A percentile compares a stretch with the other conserved stretches of the same genome.
phyloP scores from a whole-genome alignment of 345 rosid genomes.

The Euphorbia tirucalli region DNA sequence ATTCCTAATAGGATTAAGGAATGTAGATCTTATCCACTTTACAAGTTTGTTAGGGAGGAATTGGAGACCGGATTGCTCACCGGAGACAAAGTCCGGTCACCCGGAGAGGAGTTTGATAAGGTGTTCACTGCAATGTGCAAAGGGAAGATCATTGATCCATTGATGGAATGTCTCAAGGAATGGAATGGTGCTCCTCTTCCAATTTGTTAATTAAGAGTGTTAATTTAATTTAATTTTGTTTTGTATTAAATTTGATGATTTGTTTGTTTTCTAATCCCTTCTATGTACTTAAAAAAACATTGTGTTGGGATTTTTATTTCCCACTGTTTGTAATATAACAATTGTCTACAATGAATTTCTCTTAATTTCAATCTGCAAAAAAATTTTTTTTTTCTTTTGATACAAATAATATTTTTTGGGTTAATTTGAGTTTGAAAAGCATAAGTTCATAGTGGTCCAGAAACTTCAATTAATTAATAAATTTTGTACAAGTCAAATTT shows the following conservation, averaged over 20 bases:
- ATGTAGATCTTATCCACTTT: constrained; percentile 70
- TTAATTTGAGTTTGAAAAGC: no score
- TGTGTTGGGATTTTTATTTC: background rate
- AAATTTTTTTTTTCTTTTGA: background rate
- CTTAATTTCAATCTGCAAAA: background rate
- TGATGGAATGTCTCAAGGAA: constrained; percentile 59
- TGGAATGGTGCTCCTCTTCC: constrained; percentile 69
- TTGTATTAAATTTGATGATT: background rate
- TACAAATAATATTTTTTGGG: no score
- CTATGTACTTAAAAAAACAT: background rate
- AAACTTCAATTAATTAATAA: no score
- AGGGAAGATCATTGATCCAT: constrained; percentile 72
- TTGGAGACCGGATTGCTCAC: constrained; percentile 48
- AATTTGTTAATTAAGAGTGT: constrained; percentile 8
- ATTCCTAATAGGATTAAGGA: constrained; percentile 60
- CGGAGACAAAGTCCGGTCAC: constrained; percentile 59
- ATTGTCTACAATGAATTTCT: background rate
- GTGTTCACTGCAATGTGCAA: constrained; percentile 64
- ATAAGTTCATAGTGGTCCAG: no score
- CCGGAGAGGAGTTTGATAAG: constrained; percentile 71
- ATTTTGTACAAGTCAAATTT: no score
- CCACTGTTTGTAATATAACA: background rate
- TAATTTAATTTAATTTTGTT: background rate
- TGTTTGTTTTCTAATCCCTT: constrained; percentile 11
- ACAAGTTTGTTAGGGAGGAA: constrained; percentile 63